A percentile compares a stretch with the other conserved stretches of the same genome.
phyloP scores from a whole-genome alignment of 2,329 filamentous ascomycete genomes.

The Diaporthe australafricana region DNA sequence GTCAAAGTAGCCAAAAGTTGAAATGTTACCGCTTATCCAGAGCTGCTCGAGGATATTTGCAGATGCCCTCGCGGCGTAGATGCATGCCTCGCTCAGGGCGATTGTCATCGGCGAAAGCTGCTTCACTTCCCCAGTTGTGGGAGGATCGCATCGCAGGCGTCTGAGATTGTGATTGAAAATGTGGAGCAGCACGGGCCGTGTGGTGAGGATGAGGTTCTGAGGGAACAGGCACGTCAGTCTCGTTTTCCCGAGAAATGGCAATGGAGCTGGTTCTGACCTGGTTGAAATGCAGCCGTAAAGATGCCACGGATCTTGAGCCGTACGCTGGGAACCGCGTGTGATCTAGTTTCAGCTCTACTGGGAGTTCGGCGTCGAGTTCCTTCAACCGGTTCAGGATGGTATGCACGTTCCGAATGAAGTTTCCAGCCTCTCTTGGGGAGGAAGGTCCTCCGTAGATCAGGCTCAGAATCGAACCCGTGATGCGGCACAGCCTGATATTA shows the following conservation, averaged over 20 bases:
- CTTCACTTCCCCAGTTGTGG: neutral
- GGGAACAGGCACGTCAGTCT: neutral
- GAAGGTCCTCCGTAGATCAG: constrained; percentile 38
- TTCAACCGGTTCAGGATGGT: constrained; percentile 48
- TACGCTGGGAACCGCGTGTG: constrained; percentile 38
- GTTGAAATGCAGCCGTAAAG: constrained; percentile 40
- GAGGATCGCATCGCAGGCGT: neutral
- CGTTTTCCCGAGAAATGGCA: too few relatives aligned
- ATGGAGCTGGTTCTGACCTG: constrained; percentile 33
- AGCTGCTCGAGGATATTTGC: constrained; percentile 43
- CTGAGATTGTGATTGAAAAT: constrained; percentile 38
- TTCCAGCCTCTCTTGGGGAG: constrained; percentile 18
- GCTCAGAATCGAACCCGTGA: constrained; percentile 38
- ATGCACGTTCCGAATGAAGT: constrained; percentile 42
- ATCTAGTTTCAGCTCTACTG: constrained; percentile 46
- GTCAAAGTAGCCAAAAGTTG: constrained; percentile 45
- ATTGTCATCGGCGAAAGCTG: constrained; percentile 45
- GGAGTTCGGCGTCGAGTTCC: constrained; percentile 50
- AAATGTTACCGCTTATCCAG: constrained; percentile 43
- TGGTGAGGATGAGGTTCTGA: constrained; percentile 39
- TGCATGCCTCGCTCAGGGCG: constrained; percentile 46
- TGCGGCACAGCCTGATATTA: constrained; percentile 49
- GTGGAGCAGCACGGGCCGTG: constrained; percentile 39
- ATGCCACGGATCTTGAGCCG: constrained; percentile 38
- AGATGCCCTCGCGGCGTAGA: constrained; percentile 43